Evolutionary conservation across 805 yeast species (phyloP), one percentile per base, ranked within the genome.

Genomic region (Cyberlindnera sargentensis): DNA sequence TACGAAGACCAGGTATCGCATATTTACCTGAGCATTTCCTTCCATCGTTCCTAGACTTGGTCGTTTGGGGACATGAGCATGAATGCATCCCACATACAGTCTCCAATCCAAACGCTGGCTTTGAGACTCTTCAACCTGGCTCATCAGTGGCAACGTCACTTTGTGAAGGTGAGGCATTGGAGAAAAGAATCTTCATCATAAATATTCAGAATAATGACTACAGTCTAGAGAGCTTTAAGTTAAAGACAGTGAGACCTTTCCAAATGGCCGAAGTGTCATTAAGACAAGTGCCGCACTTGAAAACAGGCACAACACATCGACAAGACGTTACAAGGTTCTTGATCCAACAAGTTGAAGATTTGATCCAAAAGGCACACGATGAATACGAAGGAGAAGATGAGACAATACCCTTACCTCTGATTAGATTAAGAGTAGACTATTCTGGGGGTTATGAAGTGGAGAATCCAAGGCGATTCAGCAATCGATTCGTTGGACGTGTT

Each of bases 61-160:
- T 93, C 0, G 66, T 90, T 2, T 93, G 99, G 99, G 99, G 99
- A 15, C 99, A 93, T 62, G 99, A 93, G 60, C 99, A 93, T 63
- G 97, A 93, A 59, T 88, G 97, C 57, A 72, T 82, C 4, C 86
- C 91, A 1, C 77, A 76, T 45, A 78, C 95, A 0, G 73, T 70
- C 1, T 68, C 68, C 37, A 82, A 83, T 53, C 56, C 66, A 2
- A 47, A 55, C 4, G 75, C 73, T 46, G 83, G 82, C 1, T 88
- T 91, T 57, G 78, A 78, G 43, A 88, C 89, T 0, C 69, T 93
- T 33, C 96, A 89, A 59, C 93, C 96, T 0, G 99, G 99, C 1
- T 86, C 96, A 1, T 84, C 96, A 0, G 84, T 93, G 15, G 97
- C 95, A 0, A 93, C 99, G 0, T 82, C 95, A 3, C 67, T 93